A percentile compares a stretch with the other conserved stretches of the same genome.
Evolutionary conservation across 768 basidiomycete genomes (phyloP).

Genomic region (Pleurotus ostreatus): DNA sequence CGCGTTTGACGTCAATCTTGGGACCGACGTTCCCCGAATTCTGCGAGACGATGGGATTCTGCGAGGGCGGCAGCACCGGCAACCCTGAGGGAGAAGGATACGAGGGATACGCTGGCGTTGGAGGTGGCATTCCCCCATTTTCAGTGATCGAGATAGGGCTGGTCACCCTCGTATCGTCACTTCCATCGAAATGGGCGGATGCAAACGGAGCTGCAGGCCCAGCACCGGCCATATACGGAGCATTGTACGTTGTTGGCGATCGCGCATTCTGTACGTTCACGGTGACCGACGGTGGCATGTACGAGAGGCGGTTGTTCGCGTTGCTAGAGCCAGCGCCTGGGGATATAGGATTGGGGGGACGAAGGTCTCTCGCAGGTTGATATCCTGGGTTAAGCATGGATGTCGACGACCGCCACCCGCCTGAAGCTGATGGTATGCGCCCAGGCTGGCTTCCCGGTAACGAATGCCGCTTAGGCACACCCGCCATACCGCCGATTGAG

Average conservation of each 20-base stretch:
- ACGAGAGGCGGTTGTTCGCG: constrained; percentile 14
- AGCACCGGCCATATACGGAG: constrained; percentile 34
- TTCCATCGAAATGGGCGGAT: neutral
- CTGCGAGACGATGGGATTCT: constrained; percentile 50
- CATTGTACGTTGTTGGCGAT: constrained; percentile 53
- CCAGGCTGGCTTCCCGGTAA: constrained; percentile 7
- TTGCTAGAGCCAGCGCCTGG: neutral
- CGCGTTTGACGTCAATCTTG: constrained; percentile 65
- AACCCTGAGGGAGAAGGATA: constrained; percentile 47
- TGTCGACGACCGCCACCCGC: constrained; percentile 14
- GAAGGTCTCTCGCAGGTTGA: neutral
- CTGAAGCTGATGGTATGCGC: constrained; percentile 13
- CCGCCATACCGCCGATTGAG: neutral
- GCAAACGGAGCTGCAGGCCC: neutral
- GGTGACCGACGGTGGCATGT: constrained; percentile 27
- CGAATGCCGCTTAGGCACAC: neutral
- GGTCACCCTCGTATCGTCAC: neutral
- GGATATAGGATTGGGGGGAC: neutral
- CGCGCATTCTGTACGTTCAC: constrained; percentile 32
- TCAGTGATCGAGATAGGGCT: constrained; percentile 9
- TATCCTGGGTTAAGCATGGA: constrained; percentile 17
- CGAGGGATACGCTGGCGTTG: constrained; percentile 72
- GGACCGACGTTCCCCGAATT: constrained; percentile 46
- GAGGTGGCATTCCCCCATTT: constrained; percentile 37
- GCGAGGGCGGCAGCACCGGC: constrained; percentile 51